Base-by-base conservation (phyloP, 2,329 filamentous ascomycete species). In the Aurifilum marmelostoma region DNA sequence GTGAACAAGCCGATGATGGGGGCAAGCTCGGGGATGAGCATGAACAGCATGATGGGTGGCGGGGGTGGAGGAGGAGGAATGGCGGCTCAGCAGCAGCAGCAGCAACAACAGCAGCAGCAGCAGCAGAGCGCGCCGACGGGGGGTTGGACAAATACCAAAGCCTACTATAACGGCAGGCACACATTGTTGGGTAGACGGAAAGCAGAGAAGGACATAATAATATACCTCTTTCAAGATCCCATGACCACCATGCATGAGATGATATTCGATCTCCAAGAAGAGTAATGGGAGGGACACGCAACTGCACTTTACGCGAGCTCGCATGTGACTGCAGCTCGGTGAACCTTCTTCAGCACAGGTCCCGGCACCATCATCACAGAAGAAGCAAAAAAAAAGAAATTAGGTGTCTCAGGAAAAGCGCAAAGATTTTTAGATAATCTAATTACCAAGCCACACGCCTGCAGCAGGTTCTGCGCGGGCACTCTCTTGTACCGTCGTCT, bases 141-240 rank as follows among this genome's bases (percentile, higher is more conserved):
- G 88, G 89, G 0, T 80, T 91, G 79, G 88, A 90, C 78, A 89
- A 89, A 79, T 92, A 91, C 72, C 86, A 89, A 77, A 91, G 89
- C 79, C 76, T 92, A 73, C 77, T 91, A 73, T 91, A 80, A 69
- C 58, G 64, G 14, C 6, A 32, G 34, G 34, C 34, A 34, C 14
- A 32, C 2, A 39, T 27, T 18, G 27, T 32, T 63, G 41, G 39
- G 5, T 63, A 47, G 61, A 21, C 39, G 14, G 24, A 41, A 29
- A n/a, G 12, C 9, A 32, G 16, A 29, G 12, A 14, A 29, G 12
- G 18, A 63, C 50, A 50, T 27, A 11, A 47, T n/a, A 2, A 34
- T 50, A 63, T 50, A 63, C 37, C 18, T 37, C n/a, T n/a, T n/a
- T 9, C 24, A 14, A n/a, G 7, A 47, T 4, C 4, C 34, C 34